Evolutionary conservation across 2,329 filamentous ascomycete species (phyloP), one percentile per base, ranked within the genome.

Genomic region (Mycosphaerella arachidis): DNA sequence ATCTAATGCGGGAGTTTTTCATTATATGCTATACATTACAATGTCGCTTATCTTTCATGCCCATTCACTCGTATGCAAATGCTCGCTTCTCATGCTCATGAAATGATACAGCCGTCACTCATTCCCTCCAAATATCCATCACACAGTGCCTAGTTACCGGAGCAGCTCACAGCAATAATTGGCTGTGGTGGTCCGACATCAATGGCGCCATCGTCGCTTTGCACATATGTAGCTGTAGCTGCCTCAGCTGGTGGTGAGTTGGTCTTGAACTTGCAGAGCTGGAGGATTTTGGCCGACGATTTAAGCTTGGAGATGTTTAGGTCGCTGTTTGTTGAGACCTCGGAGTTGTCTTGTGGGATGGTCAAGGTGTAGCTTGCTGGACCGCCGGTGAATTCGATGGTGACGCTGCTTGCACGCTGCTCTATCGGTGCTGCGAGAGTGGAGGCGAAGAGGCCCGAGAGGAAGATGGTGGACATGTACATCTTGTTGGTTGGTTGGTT

Each of bases 101-200:
- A n/a, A n/a, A 43, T 43, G 13, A 43, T 18, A n/a, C 40, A 43
- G 18, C 18, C 40, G 8, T 43, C 40, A 43, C 40, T 8, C 18
- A n/a, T n/a, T 43, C 13, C 7, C 13, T n/a, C 5, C 4, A 43
- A 8, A 6, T n/a, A 5, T 7, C n/a, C n/a, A n/a, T n/a, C 16
- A 6, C 40, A n/a, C 18, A 3, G 4, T 5, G 4, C 16, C 13
- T 18, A 35, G 31, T 35, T 6, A n/a, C 12, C 51, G 8, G 51
- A 46, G 43, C 57, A 59, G 30, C 16, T 55, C 6, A 59, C 57
- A 24, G 57, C 57, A 18, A 59, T n/a, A 30, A 59, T 59, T 16
- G 57, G 57, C 57, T 59, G 57, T 13, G 57, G 57, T 18, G 57
- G 57, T 7, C 57, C 57, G 7, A 59, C 57, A 37, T 55, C 53